These are phyloP conservation scores for Botrytis porri DNA, from an alignment of 2,329 filamentous ascomycete genomes.

Conservation along the genomic window DNA sequence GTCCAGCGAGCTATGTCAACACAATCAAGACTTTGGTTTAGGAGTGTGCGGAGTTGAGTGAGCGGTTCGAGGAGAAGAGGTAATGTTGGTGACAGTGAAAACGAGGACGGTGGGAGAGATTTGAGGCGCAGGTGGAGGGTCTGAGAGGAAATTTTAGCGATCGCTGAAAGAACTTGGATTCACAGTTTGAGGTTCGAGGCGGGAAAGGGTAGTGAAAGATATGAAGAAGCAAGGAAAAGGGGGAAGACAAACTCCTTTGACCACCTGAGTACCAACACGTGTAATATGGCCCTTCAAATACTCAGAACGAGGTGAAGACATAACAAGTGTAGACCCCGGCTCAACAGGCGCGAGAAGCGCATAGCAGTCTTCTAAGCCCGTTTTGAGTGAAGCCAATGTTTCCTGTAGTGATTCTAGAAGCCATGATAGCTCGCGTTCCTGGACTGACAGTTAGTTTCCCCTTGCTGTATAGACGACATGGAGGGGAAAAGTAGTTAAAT, in stretches of 20 bases:
- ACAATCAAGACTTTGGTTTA: constrained; percentile 81
- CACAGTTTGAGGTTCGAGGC: background rate
- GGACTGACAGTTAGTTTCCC: background rate
- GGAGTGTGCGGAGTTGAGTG: constrained; percentile 67
- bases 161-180: background rate
- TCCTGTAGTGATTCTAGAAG: constrained; percentile 39
- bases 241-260: constrained; percentile 70
- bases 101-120: constrained; percentile 51
- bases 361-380: constrained; percentile 61
- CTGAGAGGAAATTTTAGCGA: constrained; percentile 41
- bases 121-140: constrained; percentile 74
- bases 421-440: constrained; percentile 39
- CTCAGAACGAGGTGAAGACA: constrained; percentile 85
- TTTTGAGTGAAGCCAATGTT: constrained; percentile 34
- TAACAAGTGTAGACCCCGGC: constrained; percentile 81
- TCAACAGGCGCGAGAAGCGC: constrained; percentile 81
- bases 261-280: constrained; percentile 81
- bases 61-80: constrained; percentile 65
- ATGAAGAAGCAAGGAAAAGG: background rate
- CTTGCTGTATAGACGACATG: background rate
- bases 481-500: background rate
- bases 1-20: constrained; percentile 75
- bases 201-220: no score
- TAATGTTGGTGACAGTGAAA: constrained; percentile 41
- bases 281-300: constrained; percentile 90